These are phyloP conservation scores for Boechera divaricarpa DNA, from an alignment of 345 rosid species.

Conservation along the genomic window DNA sequence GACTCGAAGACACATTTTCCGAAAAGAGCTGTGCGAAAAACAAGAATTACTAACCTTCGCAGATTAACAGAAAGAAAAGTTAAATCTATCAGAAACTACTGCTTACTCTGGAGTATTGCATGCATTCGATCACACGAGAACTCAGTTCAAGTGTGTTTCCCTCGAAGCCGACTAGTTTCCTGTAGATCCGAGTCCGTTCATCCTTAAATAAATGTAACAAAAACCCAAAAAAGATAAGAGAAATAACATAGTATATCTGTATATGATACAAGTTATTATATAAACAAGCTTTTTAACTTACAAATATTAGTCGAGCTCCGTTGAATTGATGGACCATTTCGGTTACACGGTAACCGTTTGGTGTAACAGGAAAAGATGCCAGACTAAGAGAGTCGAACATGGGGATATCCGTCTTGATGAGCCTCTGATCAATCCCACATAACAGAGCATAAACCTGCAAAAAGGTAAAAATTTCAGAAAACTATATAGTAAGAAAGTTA, in stretches of 20 bases:
- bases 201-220: slow-evolving; percentile 56
- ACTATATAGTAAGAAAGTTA: neutral
- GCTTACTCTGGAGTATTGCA: slow-evolving; percentile 85
- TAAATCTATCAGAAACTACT: slow-evolving; percentile 3
- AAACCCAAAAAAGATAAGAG: slow-evolving; percentile 5
- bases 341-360: slow-evolving; percentile 85
- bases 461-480: slow-evolving; percentile 10
- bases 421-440: slow-evolving; percentile 61
- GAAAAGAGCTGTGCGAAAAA: slow-evolving; percentile 56
- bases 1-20: slow-evolving; percentile 54
- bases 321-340: slow-evolving; percentile 65
- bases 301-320: slow-evolving; percentile 66
- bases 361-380: slow-evolving; percentile 74
- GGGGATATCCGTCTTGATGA: slow-evolving; percentile 55
- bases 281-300: slow-evolving; percentile 47
- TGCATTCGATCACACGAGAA: slow-evolving; percentile 70
- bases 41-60: slow-evolving; percentile 1
- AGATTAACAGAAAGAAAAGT: neutral
- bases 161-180: slow-evolving; percentile 69
- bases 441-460: slow-evolving; percentile 64
- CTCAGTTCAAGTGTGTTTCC: slow-evolving; percentile 73
- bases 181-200: slow-evolving; percentile 76
- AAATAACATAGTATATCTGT: neutral
- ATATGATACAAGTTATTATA: slow-evolving; percentile 5
- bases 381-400: slow-evolving; percentile 52